Evolutionary conservation across 2,329 filamentous ascomycete genomes (phyloP).

Genomic region (Trichoderma asperellum): DNA sequence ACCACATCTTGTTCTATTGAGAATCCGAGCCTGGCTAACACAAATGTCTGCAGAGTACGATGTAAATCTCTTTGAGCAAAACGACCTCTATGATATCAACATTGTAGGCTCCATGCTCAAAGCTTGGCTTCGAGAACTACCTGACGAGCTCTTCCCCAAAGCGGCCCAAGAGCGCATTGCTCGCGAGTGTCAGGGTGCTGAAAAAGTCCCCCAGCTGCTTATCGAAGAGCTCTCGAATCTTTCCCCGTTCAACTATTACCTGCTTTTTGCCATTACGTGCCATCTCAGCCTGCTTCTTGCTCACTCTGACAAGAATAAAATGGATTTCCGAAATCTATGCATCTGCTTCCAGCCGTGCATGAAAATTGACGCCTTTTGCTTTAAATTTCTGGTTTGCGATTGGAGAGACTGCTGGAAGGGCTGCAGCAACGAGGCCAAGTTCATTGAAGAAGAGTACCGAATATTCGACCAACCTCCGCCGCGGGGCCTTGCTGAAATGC

Average conservation of each 20-base stretch:
- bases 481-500: conserved; percentile 49
- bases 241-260: conserved; percentile 97
- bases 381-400: conserved; percentile 91
- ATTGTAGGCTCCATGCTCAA: conserved; percentile 96
- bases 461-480: conserved; percentile 63
- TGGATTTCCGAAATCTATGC: conserved; percentile 94
- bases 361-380: conserved; percentile 93
- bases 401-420: conserved; percentile 98
- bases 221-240: conserved; percentile 91
- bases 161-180: conserved; percentile 78
- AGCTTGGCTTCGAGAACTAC: conserved; percentile 92
- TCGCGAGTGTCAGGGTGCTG: conserved; percentile 76
- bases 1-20: background rate
- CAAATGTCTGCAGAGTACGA: conserved; percentile 66
- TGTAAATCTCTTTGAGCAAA: conserved; percentile 85
- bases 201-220: conserved; percentile 80
- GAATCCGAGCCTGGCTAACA: conserved; percentile 30
- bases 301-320: conserved; percentile 95
- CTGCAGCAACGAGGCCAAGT: conserved; percentile 86
- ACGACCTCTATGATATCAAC: conserved; percentile 92
- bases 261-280: conserved; percentile 95
- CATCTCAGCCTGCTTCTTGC: conserved; percentile 90
- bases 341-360: conserved; percentile 98
- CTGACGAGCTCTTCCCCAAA: conserved; percentile 91
- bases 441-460: conserved; percentile 69